phyloP scores from a whole-genome alignment of 176 grass and related monocot genomes.

The Stipa capillata region DNA sequence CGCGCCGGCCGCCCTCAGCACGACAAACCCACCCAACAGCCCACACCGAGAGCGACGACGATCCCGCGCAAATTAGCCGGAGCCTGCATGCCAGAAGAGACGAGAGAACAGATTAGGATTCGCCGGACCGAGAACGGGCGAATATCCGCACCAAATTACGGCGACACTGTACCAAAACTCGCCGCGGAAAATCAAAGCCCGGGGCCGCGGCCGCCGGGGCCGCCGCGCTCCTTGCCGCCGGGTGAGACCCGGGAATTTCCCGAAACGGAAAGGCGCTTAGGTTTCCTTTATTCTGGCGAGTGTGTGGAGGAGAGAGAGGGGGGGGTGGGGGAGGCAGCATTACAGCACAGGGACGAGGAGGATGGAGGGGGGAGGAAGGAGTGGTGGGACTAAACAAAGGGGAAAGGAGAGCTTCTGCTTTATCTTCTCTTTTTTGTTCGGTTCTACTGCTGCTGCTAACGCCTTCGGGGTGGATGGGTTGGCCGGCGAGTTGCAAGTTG shows the following conservation, averaged over 20 bases:
- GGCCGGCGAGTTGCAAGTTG: no score
- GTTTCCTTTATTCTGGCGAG: slow-evolving; percentile 1
- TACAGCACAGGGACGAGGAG: background rate
- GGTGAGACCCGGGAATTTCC: slow-evolving; percentile 24
- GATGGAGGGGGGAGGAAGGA: background rate
- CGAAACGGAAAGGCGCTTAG: slow-evolving; percentile 53
- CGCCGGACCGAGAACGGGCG: background rate
- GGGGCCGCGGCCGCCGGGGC: background rate
- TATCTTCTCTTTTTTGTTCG: no score
- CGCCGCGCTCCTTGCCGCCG: background rate
- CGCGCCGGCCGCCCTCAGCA: background rate
- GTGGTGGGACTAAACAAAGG: background rate
- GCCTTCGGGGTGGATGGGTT: background rate
- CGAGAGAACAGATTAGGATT: background rate
- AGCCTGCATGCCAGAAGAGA: background rate
- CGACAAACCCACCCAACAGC: background rate
- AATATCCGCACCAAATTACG: background rate
- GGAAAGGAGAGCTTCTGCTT: no score
- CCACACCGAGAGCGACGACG: background rate
- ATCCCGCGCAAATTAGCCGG: background rate
- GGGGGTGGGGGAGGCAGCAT: background rate
- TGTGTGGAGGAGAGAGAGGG: background rate
- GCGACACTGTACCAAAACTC: background rate
- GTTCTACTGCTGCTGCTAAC: background rate
- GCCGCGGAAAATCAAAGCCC: background rate